A percentile compares a stretch with the other conserved stretches of the same genome.
These are phyloP conservation scores for Fabrea salina DNA, from an alignment of 169 alveolate genomes.

Conservation along the genomic window DNA sequence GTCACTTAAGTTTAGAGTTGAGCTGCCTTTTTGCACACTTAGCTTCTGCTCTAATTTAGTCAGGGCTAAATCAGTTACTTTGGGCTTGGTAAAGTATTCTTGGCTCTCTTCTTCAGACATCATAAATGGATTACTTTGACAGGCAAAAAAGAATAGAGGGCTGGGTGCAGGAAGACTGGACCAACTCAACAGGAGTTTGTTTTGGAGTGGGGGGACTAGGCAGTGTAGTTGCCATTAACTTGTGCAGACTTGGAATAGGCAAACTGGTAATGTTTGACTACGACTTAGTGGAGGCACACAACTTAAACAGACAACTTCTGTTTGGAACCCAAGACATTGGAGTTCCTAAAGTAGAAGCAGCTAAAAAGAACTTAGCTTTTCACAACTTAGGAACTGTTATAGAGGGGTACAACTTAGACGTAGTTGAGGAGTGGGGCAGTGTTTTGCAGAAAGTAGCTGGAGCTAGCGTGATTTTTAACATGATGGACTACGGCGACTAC, in stretches of 20 bases:
- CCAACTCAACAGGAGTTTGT: slow-evolving; percentile 35
- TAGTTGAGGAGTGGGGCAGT: slow-evolving; percentile 50
- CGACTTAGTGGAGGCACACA: slow-evolving; percentile 62
- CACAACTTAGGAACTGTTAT: slow-evolving; percentile 50
- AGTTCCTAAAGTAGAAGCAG: slow-evolving; percentile 48
- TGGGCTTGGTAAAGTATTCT: too few relatives aligned
- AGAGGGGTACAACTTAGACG: slow-evolving; percentile 52
- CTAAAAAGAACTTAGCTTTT: slow-evolving; percentile 38
- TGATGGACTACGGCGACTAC: slow-evolving; percentile 77
- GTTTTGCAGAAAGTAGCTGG: slow-evolving; percentile 48
- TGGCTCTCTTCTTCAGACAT: too few relatives aligned
- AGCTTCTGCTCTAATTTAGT: slow-evolving; percentile 30
- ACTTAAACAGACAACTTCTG: slow-evolving; percentile 59
- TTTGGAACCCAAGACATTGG: slow-evolving; percentile 56
- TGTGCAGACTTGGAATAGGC: slow-evolving; percentile 65
- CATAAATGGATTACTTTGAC: slow-evolving; percentile 22
- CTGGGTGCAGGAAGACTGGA: not conserved
- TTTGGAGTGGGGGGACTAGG: slow-evolving; percentile 75
- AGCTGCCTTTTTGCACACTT: not conserved
- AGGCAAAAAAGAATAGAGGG: slow-evolving; percentile 17
- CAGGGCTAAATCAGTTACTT: too few relatives aligned
- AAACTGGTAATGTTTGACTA: slow-evolving; percentile 51
- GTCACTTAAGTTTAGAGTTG: slow-evolving; percentile 17
- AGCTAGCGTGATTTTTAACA: slow-evolving; percentile 58
- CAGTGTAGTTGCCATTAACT: slow-evolving; percentile 41